Base-by-base conservation (phyloP, 148 eudicot genomes). In the Rhododendron williamsianum region DNA sequence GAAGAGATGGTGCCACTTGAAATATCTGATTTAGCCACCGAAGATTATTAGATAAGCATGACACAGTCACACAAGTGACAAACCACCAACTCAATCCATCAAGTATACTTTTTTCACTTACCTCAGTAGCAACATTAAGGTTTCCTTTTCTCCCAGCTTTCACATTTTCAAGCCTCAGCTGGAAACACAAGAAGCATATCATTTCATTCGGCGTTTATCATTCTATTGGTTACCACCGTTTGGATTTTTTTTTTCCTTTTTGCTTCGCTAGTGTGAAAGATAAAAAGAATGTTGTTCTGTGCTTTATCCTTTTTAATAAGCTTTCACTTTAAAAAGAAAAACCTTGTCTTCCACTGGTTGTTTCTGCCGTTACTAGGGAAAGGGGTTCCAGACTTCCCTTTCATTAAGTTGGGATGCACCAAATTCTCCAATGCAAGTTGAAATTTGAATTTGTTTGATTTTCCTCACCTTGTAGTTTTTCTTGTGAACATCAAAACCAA, bases 141-240 rank as follows among this genome's bases (percentile, higher is more conserved):
- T 96, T 96, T 83, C 99, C 99, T 88, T 96, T 96, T 84, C 99
- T 91, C 85, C 99, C 99, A 86, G 99, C 99, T 91, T 96, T 96
- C 54, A 90, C 84, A 87, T 91, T 96, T 89, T 94, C 90, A 78
- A 96, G 99, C 92, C 99, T 95, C 97, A 96, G 90, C 98, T 96
- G 91, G 60, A 83, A 80, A 86, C 4, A 74, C 9, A 73, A 65
- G 72, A 71, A 85, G 27, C 49, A 67, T 52, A 12, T 83, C 45
- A 86, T 81, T 73, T 73, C 51, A 27, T 3, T 67, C 19, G 0
- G 18, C 41, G 5, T 19, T 77, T 6, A 21, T 19, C 2, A 19
- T 36, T 41, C 25, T 77, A 21, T 77, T 43, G 27, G 11, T 21
- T 71, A 38, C 38, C 10, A 3, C 2, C 0, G 0, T 13, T 51